Conservation (phyloP, 257 asterid species). For the Rehmannia glutinosa region DNA sequence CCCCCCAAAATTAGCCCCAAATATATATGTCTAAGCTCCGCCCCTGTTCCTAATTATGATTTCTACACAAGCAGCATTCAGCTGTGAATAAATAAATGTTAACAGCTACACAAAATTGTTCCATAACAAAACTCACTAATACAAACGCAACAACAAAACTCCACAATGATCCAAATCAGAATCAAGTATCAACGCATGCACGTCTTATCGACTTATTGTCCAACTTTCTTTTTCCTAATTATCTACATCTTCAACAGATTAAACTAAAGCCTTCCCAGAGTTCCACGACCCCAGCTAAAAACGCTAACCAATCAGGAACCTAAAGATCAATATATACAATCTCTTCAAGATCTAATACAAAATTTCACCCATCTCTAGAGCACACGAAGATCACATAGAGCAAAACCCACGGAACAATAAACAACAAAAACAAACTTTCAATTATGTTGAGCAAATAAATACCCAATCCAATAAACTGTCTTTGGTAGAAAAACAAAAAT, state of each 20-base stretch:
- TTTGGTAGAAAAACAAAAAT: background rate
- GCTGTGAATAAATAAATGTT: background rate
- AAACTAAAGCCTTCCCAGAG: background rate
- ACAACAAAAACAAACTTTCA: background rate
- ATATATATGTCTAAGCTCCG: too few relatives aligned
- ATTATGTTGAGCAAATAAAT: background rate
- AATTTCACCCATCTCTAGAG: background rate
- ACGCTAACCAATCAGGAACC: background rate
- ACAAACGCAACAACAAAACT: background rate
- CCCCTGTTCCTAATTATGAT: too few relatives aligned
- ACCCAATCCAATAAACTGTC: conserved; percentile 3
- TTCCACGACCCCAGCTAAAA: background rate
- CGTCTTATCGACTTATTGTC: background rate
- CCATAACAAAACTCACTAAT: background rate
- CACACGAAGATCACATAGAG: background rate
- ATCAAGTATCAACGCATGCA: background rate
- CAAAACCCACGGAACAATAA: conserved; percentile 2
- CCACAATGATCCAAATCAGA: conserved; percentile 1
- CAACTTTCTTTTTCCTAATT: background rate
- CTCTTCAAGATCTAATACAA: background rate
- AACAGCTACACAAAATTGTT: background rate
- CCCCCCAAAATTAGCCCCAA: too few relatives aligned
- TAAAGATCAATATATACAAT: background rate
- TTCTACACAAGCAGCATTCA: too few relatives aligned
- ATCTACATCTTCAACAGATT: conserved; percentile 3